These are phyloP conservation scores for Vinca major DNA, from an alignment of 305 asterid species.

Conservation along the genomic window DNA sequence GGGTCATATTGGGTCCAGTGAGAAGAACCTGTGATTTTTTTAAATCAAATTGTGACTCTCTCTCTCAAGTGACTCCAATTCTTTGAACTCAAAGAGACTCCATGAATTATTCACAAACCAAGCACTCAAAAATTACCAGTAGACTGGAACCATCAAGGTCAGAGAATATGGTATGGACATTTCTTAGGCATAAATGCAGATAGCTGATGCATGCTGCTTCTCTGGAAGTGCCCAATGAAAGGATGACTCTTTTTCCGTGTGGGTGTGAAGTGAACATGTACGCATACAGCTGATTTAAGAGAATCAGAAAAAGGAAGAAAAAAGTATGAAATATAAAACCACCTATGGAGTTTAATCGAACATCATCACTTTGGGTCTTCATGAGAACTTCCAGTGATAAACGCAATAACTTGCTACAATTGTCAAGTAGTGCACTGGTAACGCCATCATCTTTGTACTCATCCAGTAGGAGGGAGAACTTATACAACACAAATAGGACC, in stretches of 20 bases:
- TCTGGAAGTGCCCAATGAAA: background rate
- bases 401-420: conserved; percentile 55
- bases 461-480: conserved; percentile 45
- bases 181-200: background rate
- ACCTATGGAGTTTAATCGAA: conserved; percentile 84
- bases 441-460: conserved; percentile 36
- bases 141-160: background rate
- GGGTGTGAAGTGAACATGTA: background rate
- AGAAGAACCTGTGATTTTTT: background rate
- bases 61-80: background rate
- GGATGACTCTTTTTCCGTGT: background rate
- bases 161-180: background rate
- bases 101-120: background rate
- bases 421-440: conserved; percentile 35
- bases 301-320: conserved; percentile 1
- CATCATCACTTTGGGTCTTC: conserved; percentile 86
- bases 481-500: conserved; percentile 71
- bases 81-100: background rate
- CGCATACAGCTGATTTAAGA: background rate
- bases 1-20: background rate
- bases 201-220: background rate
- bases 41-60: background rate
- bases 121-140: background rate
- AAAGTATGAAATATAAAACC: conserved; percentile 12
- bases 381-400: conserved; percentile 62